phyloP scores from a whole-genome alignment of 2,329 filamentous ascomycete genomes.

The Exophiala sp. region DNA sequence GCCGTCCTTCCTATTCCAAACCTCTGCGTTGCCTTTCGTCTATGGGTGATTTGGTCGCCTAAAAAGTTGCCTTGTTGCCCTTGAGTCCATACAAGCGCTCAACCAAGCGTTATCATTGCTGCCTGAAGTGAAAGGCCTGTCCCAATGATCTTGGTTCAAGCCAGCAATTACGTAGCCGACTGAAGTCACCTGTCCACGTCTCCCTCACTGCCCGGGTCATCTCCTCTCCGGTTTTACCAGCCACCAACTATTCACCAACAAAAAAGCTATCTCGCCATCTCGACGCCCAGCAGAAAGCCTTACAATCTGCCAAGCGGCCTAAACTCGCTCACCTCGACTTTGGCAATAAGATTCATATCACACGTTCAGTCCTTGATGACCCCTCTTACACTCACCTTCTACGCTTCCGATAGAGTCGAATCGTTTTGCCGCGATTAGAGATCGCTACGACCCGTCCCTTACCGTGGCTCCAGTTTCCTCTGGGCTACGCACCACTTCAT shows the following conservation, averaged over 20 bases:
- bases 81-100: not conserved
- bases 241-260: conserved; percentile 1
- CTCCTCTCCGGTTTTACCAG: not conserved
- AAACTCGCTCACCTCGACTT: conserved; percentile 4
- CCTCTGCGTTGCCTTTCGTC: not conserved
- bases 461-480: conserved; percentile 23
- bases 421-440: conserved; percentile 5
- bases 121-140: not conserved
- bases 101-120: not conserved
- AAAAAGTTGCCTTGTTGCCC: not conserved
- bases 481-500: conserved; percentile 16
- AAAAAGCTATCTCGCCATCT: too few species aligned
- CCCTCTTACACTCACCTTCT: not conserved
- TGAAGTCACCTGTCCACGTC: not conserved
- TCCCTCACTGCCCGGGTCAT: not conserved
- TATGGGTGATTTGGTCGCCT: not conserved
- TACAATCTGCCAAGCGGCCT: conserved; percentile 15
- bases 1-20: too few species aligned
- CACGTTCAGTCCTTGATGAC: not conserved
- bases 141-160: not conserved
- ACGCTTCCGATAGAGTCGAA: not conserved
- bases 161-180: not conserved
- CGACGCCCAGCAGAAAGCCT: conserved; percentile 9
- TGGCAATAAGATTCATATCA: conserved; percentile 4
- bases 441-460: conserved; percentile 22